Evolutionary conservation across 176 grass and related monocot genomes (phyloP).

Genomic region (Aegilops sharonensis): DNA sequence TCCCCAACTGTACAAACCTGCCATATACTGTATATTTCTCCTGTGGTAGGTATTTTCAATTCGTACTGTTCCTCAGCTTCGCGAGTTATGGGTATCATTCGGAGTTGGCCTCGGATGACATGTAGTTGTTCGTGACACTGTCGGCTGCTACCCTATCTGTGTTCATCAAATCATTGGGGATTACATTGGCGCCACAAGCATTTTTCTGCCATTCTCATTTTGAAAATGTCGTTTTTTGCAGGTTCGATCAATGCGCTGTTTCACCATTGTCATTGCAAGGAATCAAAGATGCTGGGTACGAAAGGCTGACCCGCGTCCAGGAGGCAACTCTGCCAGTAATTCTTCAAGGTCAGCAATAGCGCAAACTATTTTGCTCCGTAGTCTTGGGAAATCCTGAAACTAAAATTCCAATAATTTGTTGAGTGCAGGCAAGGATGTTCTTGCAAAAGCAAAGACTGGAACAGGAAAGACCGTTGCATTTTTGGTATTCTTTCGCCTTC

Average conservation of each 20-base stretch:
- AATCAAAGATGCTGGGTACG: slow-evolving; percentile 69
- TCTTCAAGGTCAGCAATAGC: slow-evolving; percentile 42
- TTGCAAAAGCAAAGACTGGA: slow-evolving; percentile 98
- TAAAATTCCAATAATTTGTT: slow-evolving; percentile 23
- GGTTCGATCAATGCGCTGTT: slow-evolving; percentile 70
- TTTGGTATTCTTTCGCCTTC: slow-evolving; percentile 64
- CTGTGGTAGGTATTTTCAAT: not conserved
- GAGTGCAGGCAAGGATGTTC: slow-evolving; percentile 82
- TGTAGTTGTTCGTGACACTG: not conserved
- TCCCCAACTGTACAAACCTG: not conserved
- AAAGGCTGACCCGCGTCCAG: slow-evolving; percentile 71
- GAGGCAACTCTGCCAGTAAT: slow-evolving; percentile 68
- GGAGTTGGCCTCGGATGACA: not conserved
- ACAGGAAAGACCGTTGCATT: slow-evolving; percentile 98
- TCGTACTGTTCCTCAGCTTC: not conserved
- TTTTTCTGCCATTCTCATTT: not conserved
- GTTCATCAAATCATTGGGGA: not conserved
- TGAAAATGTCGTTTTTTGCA: slow-evolving; percentile 1
- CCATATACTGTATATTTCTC: not conserved
- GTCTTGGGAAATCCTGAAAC: not conserved
- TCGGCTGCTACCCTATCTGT: not conserved
- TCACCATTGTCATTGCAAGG: slow-evolving; percentile 51
- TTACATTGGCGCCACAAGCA: not conserved
- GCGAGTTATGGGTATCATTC: not conserved
- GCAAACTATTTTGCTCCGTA: not conserved